Evolutionary conservation across 805 yeast genomes (phyloP), one percentile per base, ranked within the genome.

Genomic region (Monosporozyma yasuniensis): DNA sequence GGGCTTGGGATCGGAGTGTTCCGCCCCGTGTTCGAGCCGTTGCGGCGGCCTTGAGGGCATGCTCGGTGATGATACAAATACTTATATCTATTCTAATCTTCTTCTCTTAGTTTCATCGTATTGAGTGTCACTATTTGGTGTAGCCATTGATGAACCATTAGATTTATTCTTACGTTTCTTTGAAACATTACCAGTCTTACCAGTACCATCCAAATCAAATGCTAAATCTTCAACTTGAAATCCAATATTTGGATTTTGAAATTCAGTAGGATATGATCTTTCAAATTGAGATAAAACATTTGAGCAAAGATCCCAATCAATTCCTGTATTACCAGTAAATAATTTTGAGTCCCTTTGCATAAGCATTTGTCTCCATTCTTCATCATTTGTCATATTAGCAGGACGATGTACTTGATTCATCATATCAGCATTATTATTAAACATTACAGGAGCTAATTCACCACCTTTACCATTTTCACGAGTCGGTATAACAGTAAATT

Each of bases 401-500:
- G 61, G 58, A 39, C 56, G 55, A 9, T 48, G 49, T 11, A 61
- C 66, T 19, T 53, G 54, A 12, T 50, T 50, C 59, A 62, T 56
- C 69, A 61, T 65, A 54, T 65, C 68, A 14, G 65, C 61, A 50
- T 64, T 61, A 51, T 63, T 61, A 50, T 66, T 69, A 45, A 65
- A 67, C 16, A 67, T 47, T 16, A 65, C 58, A 35, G 64, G 61
- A 7, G 67, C 56, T 21, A 67, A 54, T 47, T 66, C 69, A 8
- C 71, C 70, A 48, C 68, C 68, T 51, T 66, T 66, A n/a, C 68
- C 68, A 53, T 65, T 65, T 46, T 65, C 68, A 32, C 65, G 54
- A 0, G 67, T 74, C n/a, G 87, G 85, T 39, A 84, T 80, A 35
- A 72, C 60, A 6, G 57, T 73, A 56, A 81, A 87, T 61, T 82